A percentile compares a stretch with the other conserved stretches of the same genome.
Conservation (phyloP, 257 asterid species). For the Anisodus acutangulus region DNA sequence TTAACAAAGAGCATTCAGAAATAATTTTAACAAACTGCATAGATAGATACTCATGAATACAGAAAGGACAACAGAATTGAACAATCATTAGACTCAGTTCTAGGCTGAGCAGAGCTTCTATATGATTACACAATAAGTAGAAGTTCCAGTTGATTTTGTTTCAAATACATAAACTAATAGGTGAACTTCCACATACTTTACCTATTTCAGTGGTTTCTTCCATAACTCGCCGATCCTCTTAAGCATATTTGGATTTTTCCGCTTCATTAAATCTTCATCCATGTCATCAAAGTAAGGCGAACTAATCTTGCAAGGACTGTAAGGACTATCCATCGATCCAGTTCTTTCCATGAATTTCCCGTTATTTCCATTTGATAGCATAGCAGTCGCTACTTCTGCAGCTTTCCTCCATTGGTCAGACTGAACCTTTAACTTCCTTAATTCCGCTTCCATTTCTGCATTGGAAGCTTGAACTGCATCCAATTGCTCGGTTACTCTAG, state of each 20-base stretch:
- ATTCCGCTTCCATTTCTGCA: conserved; percentile 76
- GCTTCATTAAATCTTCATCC: conserved; percentile 73
- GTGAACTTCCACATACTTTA: not conserved
- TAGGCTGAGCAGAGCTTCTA: conserved; percentile 28
- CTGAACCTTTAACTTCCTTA: conserved; percentile 82
- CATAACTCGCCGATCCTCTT: conserved; percentile 75
- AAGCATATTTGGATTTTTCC: conserved; percentile 81
- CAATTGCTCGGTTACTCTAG: conserved; percentile 61
- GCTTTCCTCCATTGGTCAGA: conserved; percentile 99
- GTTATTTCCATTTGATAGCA: conserved; percentile 74
- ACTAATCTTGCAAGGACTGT: conserved; percentile 51
- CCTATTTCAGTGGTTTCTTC: conserved; percentile 85
- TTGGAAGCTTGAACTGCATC: conserved; percentile 72
- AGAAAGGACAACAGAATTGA: not conserved
- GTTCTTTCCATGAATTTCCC: conserved; percentile 75
- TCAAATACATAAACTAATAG: conserved; percentile 6
- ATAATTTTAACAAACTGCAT: conserved; percentile 10
- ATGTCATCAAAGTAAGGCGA: conserved; percentile 69
- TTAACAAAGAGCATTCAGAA: not conserved
- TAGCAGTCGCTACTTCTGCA: conserved; percentile 92
- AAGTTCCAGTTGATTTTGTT: conserved; percentile 2
- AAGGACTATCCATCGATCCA: conserved; percentile 75
- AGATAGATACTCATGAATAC: not conserved
- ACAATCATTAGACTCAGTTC: conserved; percentile 27
- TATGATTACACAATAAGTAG: conserved; percentile 26